phyloP scores from a whole-genome alignment of 2,329 filamentous ascomycete species.

The Elsinoe australis region DNA sequence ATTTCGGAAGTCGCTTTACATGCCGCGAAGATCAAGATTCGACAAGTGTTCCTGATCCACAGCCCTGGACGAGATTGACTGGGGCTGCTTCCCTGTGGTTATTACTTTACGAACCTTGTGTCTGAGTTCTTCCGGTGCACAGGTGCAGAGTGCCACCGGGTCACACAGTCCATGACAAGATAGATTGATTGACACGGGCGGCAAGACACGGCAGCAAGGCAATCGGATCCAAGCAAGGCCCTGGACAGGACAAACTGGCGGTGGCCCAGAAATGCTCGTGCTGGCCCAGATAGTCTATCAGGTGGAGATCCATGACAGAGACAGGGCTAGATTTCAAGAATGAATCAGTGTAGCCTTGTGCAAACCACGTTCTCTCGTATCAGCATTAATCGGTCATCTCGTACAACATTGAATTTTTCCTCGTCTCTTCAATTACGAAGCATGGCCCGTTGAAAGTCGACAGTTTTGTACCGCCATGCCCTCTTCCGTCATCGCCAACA shows the following conservation, averaged over 20 bases:
- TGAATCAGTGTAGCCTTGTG: slow-evolving; percentile 13
- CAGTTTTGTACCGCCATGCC: slow-evolving; percentile 6
- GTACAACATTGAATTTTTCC: not conserved
- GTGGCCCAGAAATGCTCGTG: no score
- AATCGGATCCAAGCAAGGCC: no score
- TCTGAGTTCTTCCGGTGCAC: no score
- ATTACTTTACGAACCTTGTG: no score
- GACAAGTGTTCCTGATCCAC: slow-evolving; percentile 3
- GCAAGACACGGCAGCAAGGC: no score
- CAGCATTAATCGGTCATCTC: not conserved
- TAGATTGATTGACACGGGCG: no score
- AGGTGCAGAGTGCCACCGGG: no score
- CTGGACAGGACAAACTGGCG: no score
- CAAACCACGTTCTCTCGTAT: not conserved
- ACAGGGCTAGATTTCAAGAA: slow-evolving; percentile 4
- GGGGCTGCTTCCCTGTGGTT: no score
- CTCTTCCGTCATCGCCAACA: slow-evolving; percentile 13
- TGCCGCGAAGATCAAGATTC: slow-evolving; percentile 11
- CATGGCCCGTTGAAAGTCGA: not conserved
- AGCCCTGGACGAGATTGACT: not conserved
- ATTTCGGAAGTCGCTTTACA: slow-evolving; percentile 7
- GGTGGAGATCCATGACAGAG: not conserved
- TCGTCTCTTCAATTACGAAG: not conserved
- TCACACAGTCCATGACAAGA: no score
- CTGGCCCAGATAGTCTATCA: slow-evolving; percentile 1